Evolutionary conservation across 805 yeast genomes (phyloP), one percentile per base, ranked within the genome.

Genomic region (Metschnikowia amazonensis): DNA sequence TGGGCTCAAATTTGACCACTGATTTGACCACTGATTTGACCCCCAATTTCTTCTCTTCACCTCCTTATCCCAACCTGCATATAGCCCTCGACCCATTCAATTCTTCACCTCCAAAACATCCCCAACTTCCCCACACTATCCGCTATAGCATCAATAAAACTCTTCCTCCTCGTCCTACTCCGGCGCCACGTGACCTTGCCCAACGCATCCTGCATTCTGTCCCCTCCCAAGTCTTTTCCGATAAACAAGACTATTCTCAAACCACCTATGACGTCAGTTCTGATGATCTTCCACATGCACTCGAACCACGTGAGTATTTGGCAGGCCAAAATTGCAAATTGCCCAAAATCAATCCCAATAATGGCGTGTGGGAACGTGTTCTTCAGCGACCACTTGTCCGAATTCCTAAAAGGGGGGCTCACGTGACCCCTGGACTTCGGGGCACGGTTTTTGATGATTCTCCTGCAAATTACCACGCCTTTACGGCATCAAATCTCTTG

Each of bases 401-500:
- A 3, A 33, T 33, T 24, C 23, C 36, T 9, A 18, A 13, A 33
- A 23, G 16, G 14, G 13, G 23, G 14, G 18, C 5, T 11, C 36
- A 33, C 11, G 24, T 33, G 36, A 18, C 14, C 9, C 16, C 36
- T 3, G 25, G 16, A 8, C 2, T 33, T 13, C 8, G 10, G 3
- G 34, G 34, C n/a, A 7, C 36, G 4, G 25, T 33, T 13, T 33
- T 33, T 5, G 36, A 33, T n/a, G 11, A 33, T 6, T 16, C 34
- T 5, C 9, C 5, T 4, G 24, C 18, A 5, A 21, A 33, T 2
- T 27, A 36, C 25, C 41, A 60, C 18, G 51, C 53, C 1, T 57
- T 69, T 20, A 59, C 71, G 1, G 55, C 59, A 27, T 60, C 60
- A 36, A 59, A 60, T 37, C 27, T 69, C 6, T 37, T 68, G 13